Evolutionary conservation across 139 green algal species (phyloP).

Genomic region (Ettlia oleoabundans): DNA sequence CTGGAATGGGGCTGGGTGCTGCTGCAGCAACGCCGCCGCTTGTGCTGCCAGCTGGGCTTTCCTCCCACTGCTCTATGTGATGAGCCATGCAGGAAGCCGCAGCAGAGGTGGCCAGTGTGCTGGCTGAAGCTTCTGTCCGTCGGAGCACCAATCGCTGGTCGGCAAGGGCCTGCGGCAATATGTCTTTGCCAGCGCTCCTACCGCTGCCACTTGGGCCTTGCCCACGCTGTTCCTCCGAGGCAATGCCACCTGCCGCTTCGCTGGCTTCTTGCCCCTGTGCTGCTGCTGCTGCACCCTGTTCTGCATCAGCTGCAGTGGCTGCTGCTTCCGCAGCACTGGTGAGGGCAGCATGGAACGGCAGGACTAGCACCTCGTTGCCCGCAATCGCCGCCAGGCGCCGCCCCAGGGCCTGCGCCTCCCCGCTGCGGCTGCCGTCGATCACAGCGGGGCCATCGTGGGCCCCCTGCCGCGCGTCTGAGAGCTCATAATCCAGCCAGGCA

Average conservation of each 20-base stretch:
- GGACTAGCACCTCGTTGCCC: constrained; percentile 12
- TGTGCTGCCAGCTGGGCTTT: background rate
- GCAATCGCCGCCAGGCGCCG: constrained; percentile 20
- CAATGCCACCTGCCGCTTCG: background rate
- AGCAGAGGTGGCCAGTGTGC: background rate
- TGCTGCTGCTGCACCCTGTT: background rate
- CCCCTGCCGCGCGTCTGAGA: constrained; percentile 17
- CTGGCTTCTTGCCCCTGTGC: background rate
- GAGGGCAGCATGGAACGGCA: background rate
- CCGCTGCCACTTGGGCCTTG: no score
- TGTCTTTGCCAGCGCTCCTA: background rate
- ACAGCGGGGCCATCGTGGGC: background rate
- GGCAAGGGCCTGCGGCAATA: background rate
- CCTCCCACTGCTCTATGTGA: background rate
- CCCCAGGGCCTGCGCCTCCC: constrained; percentile 7
- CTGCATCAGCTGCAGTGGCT: constrained; percentile 1
- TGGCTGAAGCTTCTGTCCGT: background rate
- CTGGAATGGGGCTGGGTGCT: background rate
- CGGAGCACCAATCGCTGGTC: background rate
- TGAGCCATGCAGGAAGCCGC: background rate
- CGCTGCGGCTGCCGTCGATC: constrained; percentile 10
- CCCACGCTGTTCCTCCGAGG: no score
- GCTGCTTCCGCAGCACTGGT: background rate
- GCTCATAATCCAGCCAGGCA: constrained; percentile 47
- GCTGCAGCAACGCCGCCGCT: background rate